Conservation (phyloP, 1,284 basidiomycete species). For the Microbotryum lychnidis-dioicae region DNA sequence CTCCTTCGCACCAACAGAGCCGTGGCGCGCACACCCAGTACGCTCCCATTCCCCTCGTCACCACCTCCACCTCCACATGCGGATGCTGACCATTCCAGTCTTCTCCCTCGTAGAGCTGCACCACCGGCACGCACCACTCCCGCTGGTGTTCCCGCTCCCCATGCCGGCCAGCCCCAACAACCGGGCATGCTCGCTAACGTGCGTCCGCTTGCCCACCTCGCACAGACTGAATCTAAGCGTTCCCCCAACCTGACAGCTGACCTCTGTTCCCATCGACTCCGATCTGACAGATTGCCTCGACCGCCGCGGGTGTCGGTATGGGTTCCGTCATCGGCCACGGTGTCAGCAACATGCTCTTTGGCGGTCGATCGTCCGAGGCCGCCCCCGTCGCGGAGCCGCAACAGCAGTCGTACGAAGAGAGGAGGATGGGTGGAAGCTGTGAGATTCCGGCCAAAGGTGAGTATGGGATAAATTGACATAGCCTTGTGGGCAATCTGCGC, state of each 20-base stretch:
- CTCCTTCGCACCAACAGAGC: conserved; percentile 9
- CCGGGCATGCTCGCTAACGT: conserved; percentile 23
- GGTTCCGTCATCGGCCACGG: conserved; percentile 51
- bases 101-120: conserved; percentile 9
- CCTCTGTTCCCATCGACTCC: neutral
- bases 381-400: conserved; percentile 38
- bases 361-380: conserved; percentile 40
- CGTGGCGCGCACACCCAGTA: conserved; percentile 21
- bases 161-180: conserved; percentile 5
- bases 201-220: neutral
- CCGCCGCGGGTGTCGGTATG: conserved; percentile 50
- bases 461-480: conserved; percentile 19
- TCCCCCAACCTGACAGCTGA: neutral
- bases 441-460: conserved; percentile 49
- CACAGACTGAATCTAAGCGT: neutral
- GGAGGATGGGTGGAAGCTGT: conserved; percentile 42
- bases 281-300: conserved; percentile 45
- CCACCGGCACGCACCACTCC: conserved; percentile 17
- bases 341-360: conserved; percentile 50
- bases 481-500: neutral
- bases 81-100: neutral
- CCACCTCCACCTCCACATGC: neutral
- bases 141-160: conserved; percentile 7
- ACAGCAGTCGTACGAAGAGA: conserved; percentile 34
- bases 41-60: neutral